Conservation (phyloP, 2,329 filamentous ascomycete genomes). For the Aspergillus caelatus region DNA sequence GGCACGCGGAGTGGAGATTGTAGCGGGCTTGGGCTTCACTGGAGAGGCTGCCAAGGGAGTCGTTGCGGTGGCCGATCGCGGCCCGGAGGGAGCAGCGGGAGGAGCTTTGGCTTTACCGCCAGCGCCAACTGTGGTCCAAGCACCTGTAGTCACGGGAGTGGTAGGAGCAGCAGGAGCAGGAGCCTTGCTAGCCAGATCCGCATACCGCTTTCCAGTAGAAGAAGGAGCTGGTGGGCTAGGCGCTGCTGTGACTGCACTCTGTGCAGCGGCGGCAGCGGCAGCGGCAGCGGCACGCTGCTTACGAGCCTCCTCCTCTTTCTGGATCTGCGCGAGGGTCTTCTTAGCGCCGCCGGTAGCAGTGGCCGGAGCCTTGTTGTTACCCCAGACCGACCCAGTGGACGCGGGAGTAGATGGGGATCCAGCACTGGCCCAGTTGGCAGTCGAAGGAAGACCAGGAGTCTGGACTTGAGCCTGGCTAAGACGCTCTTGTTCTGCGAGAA, state of each 20-base stretch:
- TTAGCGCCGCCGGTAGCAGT: conserved; percentile 56
- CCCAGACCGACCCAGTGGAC: conserved; percentile 51
- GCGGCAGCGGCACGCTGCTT: conserved; percentile 71
- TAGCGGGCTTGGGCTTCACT: conserved; percentile 56
- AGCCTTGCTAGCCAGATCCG: conserved; percentile 85
- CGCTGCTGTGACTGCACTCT: conserved; percentile 42
- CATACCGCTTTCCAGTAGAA: conserved; percentile 79
- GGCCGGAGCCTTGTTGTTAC: conserved; percentile 50
- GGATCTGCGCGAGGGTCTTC: conserved; percentile 94
- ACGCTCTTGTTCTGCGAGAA: conserved; percentile 77
- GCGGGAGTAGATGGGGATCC: conserved; percentile 69
- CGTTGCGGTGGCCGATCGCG: conserved; percentile 52
- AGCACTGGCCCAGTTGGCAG: conserved; percentile 82
- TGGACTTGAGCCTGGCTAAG: conserved; percentile 64
- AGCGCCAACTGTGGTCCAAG: conserved; percentile 95
- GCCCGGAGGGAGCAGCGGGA: conserved; percentile 46
- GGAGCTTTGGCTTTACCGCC: conserved; percentile 87
- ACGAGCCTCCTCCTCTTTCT: conserved; percentile 89
- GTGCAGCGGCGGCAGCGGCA: conserved; percentile 47
- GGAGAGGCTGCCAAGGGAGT: conserved; percentile 40
- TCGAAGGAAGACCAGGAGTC: conserved; percentile 80
- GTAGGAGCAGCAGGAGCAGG: conserved; percentile 50
- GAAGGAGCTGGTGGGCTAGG: conserved; percentile 44
- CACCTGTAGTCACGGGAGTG: conserved; percentile 51
- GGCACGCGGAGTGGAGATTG: conserved; percentile 53